phyloP scores from a whole-genome alignment of 345 rosid species.

The Eucalyptus tenuipes region DNA sequence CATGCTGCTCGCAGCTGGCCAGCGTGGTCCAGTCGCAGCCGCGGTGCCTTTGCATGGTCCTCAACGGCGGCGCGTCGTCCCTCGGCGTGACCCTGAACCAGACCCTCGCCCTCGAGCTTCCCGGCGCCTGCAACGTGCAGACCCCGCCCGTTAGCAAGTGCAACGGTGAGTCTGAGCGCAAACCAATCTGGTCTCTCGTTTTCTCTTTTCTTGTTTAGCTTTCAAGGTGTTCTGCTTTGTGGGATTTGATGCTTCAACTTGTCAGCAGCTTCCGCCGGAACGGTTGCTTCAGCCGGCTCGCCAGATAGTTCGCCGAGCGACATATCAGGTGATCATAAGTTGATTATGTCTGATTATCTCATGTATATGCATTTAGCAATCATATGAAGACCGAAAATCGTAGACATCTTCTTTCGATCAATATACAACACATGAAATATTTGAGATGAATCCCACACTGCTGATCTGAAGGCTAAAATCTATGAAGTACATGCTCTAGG shows the following conservation, averaged over 20 bases:
- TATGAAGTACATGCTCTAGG: neutral
- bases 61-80: constrained; percentile 24
- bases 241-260: neutral
- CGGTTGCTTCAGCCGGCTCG: neutral
- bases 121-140: constrained; percentile 33
- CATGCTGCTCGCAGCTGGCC: constrained; percentile 46
- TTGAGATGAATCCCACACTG: neutral
- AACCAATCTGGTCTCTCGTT: neutral
- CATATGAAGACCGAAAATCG: neutral
- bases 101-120: constrained; percentile 40
- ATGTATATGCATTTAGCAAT: neutral
- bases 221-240: neutral
- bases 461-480: neutral
- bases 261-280: neutral
- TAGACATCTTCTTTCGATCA: neutral
- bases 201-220: neutral
- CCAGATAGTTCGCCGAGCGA: neutral
- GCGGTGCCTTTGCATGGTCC: constrained; percentile 29
- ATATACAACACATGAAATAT: neutral
- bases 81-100: constrained; percentile 29
- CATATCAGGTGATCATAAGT: neutral
- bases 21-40: constrained; percentile 38
- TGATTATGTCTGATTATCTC: neutral
- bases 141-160: constrained; percentile 47
- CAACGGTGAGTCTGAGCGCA: constrained; percentile 9